Conservation (phyloP, 2,329 filamentous ascomycete species). For the Cladosporium halotolerans region DNA sequence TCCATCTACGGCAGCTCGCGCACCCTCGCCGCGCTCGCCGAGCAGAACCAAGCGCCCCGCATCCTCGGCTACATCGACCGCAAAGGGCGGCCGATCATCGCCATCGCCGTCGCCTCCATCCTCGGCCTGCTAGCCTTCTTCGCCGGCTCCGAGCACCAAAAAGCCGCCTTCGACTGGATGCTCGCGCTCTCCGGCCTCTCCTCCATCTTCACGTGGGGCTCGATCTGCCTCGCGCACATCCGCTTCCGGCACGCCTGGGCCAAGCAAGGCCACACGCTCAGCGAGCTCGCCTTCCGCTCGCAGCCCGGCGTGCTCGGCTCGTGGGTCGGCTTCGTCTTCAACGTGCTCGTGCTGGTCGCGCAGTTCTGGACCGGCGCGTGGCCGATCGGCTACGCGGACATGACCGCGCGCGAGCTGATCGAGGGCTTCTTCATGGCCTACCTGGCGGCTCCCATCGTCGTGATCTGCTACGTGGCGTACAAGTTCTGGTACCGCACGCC, state of each 20-base stretch:
- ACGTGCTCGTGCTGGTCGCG: conserved; percentile 44
- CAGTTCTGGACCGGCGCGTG: conserved; percentile 27
- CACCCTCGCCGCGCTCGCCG: conserved; percentile 81
- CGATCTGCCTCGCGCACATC: conserved; percentile 86
- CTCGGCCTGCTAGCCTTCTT: conserved; percentile 74
- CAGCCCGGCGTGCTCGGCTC: conserved; percentile 57
- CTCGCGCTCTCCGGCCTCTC: conserved; percentile 66
- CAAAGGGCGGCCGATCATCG: conserved; percentile 72
- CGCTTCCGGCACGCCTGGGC: conserved; percentile 80
- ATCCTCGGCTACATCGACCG: conserved; percentile 59
- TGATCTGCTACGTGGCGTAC: conserved; percentile 28
- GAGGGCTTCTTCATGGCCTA: conserved; percentile 27
- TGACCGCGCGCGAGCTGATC: conserved; percentile 15
- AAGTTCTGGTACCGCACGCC: conserved; percentile 25
- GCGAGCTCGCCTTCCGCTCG: conserved; percentile 57
- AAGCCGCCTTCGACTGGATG: conserved; percentile 71
- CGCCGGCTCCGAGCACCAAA: conserved; percentile 56
- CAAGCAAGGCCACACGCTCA: conserved; percentile 55
- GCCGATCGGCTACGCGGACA: conserved; percentile 20
- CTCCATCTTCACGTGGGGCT: conserved; percentile 72
- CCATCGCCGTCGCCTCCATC: conserved; percentile 60
- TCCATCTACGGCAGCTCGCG: conserved; percentile 60
- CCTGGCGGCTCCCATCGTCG: conserved; percentile 29
- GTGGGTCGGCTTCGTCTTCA: conserved; percentile 54
- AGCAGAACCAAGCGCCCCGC: conserved; percentile 53